These are phyloP conservation scores for Dothideomycetes sp. DNA, from an alignment of 2,329 filamentous ascomycete genomes.

Conservation along the genomic window DNA sequence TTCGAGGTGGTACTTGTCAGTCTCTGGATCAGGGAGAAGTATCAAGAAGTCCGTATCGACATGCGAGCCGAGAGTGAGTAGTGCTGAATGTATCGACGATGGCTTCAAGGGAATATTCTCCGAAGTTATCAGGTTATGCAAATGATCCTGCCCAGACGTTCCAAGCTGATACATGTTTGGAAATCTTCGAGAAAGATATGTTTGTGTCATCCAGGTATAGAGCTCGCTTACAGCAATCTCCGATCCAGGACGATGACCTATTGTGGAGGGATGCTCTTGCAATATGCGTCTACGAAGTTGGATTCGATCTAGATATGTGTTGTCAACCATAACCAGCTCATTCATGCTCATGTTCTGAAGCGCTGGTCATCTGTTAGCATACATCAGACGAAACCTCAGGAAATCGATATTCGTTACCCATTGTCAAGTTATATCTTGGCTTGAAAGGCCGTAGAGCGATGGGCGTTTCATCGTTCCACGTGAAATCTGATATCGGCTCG, in stretches of 20 bases:
- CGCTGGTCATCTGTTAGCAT: conserved; percentile 29
- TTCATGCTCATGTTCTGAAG: conserved; percentile 44
- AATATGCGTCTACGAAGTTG: conserved; percentile 41
- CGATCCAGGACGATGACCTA: conserved; percentile 31
- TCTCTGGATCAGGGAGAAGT: conserved; percentile 38
- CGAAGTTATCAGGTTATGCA: conserved; percentile 39
- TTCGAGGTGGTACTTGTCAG: conserved; percentile 44
- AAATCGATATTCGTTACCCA: conserved; percentile 39
- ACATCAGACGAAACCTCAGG: not conserved
- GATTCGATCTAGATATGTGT: conserved; percentile 47
- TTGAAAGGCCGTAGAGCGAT: conserved; percentile 50
- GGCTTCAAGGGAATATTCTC: conserved; percentile 30
- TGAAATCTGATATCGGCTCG: conserved; percentile 40
- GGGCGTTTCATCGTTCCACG: conserved; percentile 43
- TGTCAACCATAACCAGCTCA: conserved; percentile 51
- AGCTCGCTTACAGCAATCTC: conserved; percentile 45
- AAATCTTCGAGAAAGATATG: conserved; percentile 49
- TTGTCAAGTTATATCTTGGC: conserved; percentile 53
- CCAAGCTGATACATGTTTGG: conserved; percentile 36
- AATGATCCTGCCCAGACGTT: conserved; percentile 1
- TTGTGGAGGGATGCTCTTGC: conserved; percentile 30
- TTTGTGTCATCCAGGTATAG: conserved; percentile 45
- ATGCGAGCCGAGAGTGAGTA: conserved; percentile 42
- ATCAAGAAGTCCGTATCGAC: conserved; percentile 54
- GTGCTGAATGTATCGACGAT: conserved; percentile 29